Evolutionary conservation across 116 monocot genomes (phyloP).

Genomic region (Cymodocea nodosa): DNA sequence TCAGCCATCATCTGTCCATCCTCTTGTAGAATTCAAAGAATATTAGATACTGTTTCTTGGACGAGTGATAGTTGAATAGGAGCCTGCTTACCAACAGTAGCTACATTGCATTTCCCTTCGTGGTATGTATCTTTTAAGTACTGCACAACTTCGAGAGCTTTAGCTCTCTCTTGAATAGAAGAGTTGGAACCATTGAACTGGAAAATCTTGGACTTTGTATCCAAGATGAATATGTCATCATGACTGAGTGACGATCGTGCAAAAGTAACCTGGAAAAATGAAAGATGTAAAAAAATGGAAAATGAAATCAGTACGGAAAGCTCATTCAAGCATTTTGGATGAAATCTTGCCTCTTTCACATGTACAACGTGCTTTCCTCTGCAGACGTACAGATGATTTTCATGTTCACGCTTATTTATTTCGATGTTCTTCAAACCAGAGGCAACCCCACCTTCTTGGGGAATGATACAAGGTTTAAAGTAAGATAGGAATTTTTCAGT

Average conservation of each 20-base stretch:
- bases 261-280: slow-evolving; percentile 55
- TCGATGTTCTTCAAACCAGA: slow-evolving; percentile 84
- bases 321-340: neutral
- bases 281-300: neutral
- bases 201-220: slow-evolving; percentile 92
- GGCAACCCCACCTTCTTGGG: slow-evolving; percentile 67
- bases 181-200: slow-evolving; percentile 98
- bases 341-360: slow-evolving; percentile 72
- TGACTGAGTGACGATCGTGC: slow-evolving; percentile 81
- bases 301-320: neutral
- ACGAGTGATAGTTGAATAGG: neutral
- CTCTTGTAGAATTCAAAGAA: slow-evolving; percentile 26
- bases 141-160: slow-evolving; percentile 99
- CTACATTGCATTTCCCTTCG: slow-evolving; percentile 85
- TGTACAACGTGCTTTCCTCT: slow-evolving; percentile 83
- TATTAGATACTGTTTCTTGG: neutral
- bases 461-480: slow-evolving; percentile 96
- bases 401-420: slow-evolving; percentile 39
- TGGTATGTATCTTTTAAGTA: slow-evolving; percentile 94
- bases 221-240: slow-evolving; percentile 94
- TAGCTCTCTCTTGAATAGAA: slow-evolving; percentile 95
- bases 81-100: slow-evolving; percentile 62
- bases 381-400: slow-evolving; percentile 72
- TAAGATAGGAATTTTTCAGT: slow-evolving; percentile 90
- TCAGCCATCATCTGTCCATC: slow-evolving; percentile 94